Evolutionary conservation across 306 rosid genomes (phyloP), one percentile per base, ranked within the genome.

Genomic region (Cucumis hystrix): DNA sequence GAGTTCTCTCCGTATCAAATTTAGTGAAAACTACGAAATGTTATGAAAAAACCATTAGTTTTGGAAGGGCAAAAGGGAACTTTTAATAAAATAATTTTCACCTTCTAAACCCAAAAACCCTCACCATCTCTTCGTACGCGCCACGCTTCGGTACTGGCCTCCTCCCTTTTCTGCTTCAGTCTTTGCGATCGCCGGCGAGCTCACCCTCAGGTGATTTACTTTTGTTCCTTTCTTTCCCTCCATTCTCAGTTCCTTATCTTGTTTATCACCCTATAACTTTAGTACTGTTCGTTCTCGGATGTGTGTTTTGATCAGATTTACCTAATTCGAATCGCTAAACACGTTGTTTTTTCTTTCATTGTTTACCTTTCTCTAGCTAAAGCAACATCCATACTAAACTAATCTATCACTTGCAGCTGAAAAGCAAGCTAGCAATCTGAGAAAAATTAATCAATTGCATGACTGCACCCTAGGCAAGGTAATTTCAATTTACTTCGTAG

Each of bases 61-160:
- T 52, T 52, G 8, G 0, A 52, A 52, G 61, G 61, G 61, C 25
- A 56, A 56, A 56, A 56, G 1, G 28, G 61, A 56, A 5, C 0
- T 56, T 56, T 56, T 5, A 55, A 2, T 55, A 2, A 3, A n/a
- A 17, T 16, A 17, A 1, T 2, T 17, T 55, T 55, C 3, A 10
- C 23, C 23, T 14, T 43, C 57, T 69, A 69, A 69, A 69, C 75
- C 75, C 75, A 43, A 69, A 69, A 69, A 37, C 75, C n/a, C 75
- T 69, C 39, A 25, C 21, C 23, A 43, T 21, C 33, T 43, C 17
- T 18, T 66, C 71, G 52, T 67, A 67, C 6, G 73, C 73, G 54
- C 30, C 73, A n/a, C 33, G 55, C 74, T 70, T 45, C 75, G 37
- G 4, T 47, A 14, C 40, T 58, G 33, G 75, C 55, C 37, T 45